Evolutionary conservation across 75 land plant species (phyloP), one percentile per base, ranked within the genome.

Genomic region (Pinus albicaulis): DNA sequence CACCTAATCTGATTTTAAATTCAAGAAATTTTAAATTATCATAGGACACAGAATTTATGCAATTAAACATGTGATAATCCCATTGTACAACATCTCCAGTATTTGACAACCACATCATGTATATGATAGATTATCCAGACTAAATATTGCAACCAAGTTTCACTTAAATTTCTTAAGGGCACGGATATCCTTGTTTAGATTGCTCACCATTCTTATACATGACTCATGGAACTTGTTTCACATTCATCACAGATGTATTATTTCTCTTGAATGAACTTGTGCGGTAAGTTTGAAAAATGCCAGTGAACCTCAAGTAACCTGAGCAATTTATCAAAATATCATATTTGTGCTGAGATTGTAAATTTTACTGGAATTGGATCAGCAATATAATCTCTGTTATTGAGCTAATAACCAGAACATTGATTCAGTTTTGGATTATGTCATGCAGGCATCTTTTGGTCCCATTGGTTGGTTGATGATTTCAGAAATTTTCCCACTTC

Each of bases 401-500:
- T 68, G 24, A 41, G 23, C 13, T 19, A 68, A 11, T 8, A 3
- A 3, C 8, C 19, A 20, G 22, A 68, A 22, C 24, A 38, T 68
- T 44, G 20, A 17, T 38, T 41, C 22, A 73, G 25, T 22, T 73
- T 56, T 19, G 24, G 57, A n/a, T 28, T 31, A 57, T 25, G 17
- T 69, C 65, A 74, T 85, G 80, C 88, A 93, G 96, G 76, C 92
- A 60, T 96, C 99, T 17, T 96, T 96, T 88, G 99, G 99, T 52
- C 99, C 99, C 3, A 96, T 96, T 81, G 93, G 98, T 19, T 96
- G 97, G 99, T 82, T 96, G 60, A 88, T 96, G 99, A 88, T 96
- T 11, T 93, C 99, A 2, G 97, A 96, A 71, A 81, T 93, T 52
- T 96, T 91, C 78, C 94, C 99, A 6, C 70, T 96, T 16, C 90